A percentile compares a stretch with the other conserved stretches of the same genome.
Evolutionary conservation across 495 filamentous ascomycete species (phyloP).

Genomic region (Aspergillus nidulans): DNA sequence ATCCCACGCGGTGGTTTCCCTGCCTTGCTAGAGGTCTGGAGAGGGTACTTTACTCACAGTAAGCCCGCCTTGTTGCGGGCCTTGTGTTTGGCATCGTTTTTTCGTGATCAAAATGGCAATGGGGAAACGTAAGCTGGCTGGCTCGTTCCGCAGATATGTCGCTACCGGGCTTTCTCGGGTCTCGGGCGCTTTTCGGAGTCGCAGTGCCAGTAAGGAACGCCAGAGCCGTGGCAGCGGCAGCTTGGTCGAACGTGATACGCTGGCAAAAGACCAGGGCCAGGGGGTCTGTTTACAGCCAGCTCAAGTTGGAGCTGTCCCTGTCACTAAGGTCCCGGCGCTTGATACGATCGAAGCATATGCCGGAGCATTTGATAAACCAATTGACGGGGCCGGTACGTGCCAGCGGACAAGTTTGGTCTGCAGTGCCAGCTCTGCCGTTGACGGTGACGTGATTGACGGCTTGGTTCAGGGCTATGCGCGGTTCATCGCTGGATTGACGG

Average conservation of each 20-base stretch:
- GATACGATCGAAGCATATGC: conserved; percentile 24
- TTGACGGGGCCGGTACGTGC: conserved; percentile 6
- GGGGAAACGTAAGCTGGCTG: conserved; percentile 15
- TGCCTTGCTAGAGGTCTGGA: not conserved
- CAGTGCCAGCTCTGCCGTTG: conserved; percentile 5
- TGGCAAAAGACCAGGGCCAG: no score
- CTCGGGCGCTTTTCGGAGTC: not conserved
- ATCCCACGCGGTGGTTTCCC: conserved; percentile 5
- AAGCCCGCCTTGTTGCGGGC: not conserved
- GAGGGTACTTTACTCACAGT: conserved; percentile 2
- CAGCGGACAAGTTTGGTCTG: conserved; percentile 9
- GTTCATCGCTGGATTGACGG: conserved; percentile 20
- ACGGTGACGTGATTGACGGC: conserved; percentile 6
- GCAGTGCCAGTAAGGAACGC: conserved; percentile 11
- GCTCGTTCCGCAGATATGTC: conserved; percentile 17
- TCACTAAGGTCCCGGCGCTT: conserved; percentile 24
- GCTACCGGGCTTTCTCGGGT: conserved; percentile 13
- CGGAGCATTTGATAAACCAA: conserved; percentile 3
- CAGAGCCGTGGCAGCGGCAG: not conserved
- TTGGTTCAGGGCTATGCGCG: conserved; percentile 20
- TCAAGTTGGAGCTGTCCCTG: conserved; percentile 2
- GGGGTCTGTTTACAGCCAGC: not conserved
- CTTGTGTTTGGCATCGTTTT: not conserved
- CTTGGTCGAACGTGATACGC: no score
- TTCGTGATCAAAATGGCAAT: not conserved